Conservation (phyloP, 306 rosid species). For the Chamaecrista fasciculata region DNA sequence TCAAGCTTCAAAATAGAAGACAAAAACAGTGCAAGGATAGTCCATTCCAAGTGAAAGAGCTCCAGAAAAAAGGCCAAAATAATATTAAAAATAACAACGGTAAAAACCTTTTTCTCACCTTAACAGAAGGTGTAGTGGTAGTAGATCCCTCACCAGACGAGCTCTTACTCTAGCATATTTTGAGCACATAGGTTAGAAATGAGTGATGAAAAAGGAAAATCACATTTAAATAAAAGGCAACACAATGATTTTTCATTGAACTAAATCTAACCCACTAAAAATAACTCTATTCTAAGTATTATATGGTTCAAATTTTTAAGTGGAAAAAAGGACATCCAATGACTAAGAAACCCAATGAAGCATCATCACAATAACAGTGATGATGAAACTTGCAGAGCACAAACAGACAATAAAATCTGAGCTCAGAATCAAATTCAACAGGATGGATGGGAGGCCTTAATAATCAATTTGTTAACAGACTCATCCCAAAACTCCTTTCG, state of each 20-base stretch:
- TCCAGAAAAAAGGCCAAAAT: conserved; percentile 15
- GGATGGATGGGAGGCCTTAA: neutral
- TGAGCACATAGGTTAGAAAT: conserved; percentile 16
- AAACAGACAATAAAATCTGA: neutral
- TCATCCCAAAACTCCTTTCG: neutral
- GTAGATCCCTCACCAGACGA: conserved; percentile 64
- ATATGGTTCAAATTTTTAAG: neutral
- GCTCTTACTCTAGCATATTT: conserved; percentile 55
- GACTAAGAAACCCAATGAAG: neutral
- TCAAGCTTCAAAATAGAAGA: neutral
- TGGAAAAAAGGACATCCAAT: neutral
- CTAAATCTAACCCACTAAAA: neutral
- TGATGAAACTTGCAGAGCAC: neutral
- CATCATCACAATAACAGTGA: neutral
- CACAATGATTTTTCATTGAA: neutral
- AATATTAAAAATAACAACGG: conserved; percentile 1
- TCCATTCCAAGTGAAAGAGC: neutral
- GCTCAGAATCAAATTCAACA: neutral
- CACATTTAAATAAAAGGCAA: neutral
- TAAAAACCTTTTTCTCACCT: conserved; percentile 42
- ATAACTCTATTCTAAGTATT: neutral
- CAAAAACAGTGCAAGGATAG: too few relatives aligned
- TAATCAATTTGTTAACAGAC: neutral
- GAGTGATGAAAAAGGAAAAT: conserved; percentile 19
- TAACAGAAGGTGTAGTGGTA: conserved; percentile 43